Percentiles rank a stretch among this genome's conserved stretches.
These are phyloP conservation scores for Tremella mesenterica DNA, from an alignment of 768 basidiomycete genomes.

Conservation along the genomic window DNA sequence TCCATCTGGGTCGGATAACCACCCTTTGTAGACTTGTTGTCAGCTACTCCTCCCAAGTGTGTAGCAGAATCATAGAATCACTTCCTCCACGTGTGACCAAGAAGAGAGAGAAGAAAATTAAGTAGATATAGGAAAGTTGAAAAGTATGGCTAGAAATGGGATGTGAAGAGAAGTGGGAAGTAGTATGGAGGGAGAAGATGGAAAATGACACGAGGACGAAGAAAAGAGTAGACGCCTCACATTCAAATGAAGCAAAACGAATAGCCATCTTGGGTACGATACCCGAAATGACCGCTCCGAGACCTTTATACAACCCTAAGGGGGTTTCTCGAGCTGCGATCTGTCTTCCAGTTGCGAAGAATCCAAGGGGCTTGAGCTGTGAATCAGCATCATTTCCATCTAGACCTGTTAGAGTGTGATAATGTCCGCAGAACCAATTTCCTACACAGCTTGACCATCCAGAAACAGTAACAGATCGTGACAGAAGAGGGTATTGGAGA, in stretches of 20 bases:
- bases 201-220: no score
- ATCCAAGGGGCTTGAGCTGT: conserved; percentile 84
- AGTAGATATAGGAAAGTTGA: no score
- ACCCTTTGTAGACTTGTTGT: conserved; percentile 61
- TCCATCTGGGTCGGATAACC: conserved; percentile 65
- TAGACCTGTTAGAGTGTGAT: no score
- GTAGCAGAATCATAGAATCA: no score
- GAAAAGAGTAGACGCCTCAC: conserved; percentile 34
- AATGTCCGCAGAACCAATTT: no score
- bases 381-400: conserved; percentile 2
- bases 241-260: conserved; percentile 94
- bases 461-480: background rate
- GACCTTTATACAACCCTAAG: conserved; percentile 91
- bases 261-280: conserved; percentile 99
- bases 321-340: conserved; percentile 88
- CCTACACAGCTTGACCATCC: background rate
- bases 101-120: no score
- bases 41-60: background rate
- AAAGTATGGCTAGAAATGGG: no score
- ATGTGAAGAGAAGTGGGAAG: no score
- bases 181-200: no score
- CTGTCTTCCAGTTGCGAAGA: conserved; percentile 78
- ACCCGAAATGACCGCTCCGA: conserved; percentile 90
- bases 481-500: background rate
- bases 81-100: no score